These are phyloP conservation scores for Atkinsonella texensis DNA, from an alignment of 2,329 filamentous ascomycete species.

Conservation along the genomic window DNA sequence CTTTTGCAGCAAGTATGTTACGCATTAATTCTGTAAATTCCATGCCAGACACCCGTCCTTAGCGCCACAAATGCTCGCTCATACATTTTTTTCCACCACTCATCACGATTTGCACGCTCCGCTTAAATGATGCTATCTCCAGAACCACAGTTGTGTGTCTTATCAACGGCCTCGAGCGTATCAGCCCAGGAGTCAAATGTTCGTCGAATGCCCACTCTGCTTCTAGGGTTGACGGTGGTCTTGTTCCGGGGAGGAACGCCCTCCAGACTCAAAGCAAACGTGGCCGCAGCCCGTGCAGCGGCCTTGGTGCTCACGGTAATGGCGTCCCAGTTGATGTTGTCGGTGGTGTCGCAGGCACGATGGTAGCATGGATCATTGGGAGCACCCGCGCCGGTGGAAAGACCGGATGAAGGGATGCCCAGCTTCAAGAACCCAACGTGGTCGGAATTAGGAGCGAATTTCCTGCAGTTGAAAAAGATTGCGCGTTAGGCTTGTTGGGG, in stretches of 20 bases:
- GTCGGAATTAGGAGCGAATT: conserved; percentile 24
- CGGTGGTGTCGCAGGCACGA: conserved; percentile 25
- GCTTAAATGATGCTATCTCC: conserved; percentile 8
- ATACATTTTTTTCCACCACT: not conserved
- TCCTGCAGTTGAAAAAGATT: conserved; percentile 1
- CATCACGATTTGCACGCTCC: not conserved
- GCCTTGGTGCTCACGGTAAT: conserved; percentile 26
- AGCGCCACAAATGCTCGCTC: not conserved
- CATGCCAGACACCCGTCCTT: not conserved
- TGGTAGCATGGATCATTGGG: conserved; percentile 27
- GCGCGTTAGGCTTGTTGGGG: not conserved
- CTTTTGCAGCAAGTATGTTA: not conserved
- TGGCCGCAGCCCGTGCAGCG: conserved; percentile 39
- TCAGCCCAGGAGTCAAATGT: conserved; percentile 16
- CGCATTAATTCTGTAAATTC: not conserved
- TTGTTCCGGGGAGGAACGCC: conserved; percentile 21
- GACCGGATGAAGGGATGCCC: conserved; percentile 25
- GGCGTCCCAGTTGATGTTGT: conserved; percentile 29
- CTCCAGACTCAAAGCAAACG: conserved; percentile 24
- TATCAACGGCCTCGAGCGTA: conserved; percentile 14
- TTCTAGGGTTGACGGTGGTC: conserved; percentile 16
- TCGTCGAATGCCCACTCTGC: conserved; percentile 13
- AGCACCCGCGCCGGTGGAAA: conserved; percentile 24
- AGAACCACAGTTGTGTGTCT: conserved; percentile 17
- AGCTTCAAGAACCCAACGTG: conserved; percentile 25